Conservation (phyloP, 208 protist genomes). For the Tritrichomonas musculus region DNA sequence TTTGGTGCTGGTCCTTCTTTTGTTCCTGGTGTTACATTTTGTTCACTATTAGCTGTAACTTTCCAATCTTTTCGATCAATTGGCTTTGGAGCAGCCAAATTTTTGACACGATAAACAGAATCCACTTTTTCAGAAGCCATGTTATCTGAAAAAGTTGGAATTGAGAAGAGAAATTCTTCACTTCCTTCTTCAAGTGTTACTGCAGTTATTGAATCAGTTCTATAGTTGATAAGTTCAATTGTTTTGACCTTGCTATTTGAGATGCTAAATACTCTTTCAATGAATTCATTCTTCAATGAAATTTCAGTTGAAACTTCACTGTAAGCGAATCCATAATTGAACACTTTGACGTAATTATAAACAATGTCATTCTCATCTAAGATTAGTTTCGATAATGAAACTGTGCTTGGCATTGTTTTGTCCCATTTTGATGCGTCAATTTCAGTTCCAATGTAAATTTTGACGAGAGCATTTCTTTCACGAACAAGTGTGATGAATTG, state of each 20-base stretch:
- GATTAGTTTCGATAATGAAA: background rate
- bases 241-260: background rate
- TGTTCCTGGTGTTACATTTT: background rate
- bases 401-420: background rate
- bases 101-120: too few species aligned
- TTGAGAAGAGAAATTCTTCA: background rate
- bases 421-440: background rate
- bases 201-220: background rate
- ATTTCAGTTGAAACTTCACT: background rate
- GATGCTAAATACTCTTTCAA: background rate
- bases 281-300: background rate
- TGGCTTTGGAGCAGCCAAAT: too few species aligned
- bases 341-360: background rate
- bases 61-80: background rate
- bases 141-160: background rate
- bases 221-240: background rate
- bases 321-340: background rate
- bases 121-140: background rate
- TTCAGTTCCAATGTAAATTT: background rate
- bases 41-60: background rate
- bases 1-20: background rate
- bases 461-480: background rate
- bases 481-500: background rate
- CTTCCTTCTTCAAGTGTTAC: background rate
- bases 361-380: background rate